Conservation (phyloP, 768 basidiomycete species). For the Trametes sanguinea region DNA sequence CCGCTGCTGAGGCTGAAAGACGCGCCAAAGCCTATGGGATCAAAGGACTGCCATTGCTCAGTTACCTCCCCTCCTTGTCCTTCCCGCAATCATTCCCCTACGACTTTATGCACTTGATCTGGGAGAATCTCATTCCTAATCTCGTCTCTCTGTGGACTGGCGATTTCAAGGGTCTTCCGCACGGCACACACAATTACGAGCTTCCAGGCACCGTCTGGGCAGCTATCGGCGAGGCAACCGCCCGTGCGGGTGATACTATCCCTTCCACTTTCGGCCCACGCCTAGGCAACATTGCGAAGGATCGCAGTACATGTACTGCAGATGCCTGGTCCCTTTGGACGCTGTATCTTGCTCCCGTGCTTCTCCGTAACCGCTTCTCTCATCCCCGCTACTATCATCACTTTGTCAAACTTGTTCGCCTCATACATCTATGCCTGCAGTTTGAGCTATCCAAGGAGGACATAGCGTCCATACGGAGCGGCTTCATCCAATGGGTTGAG, state of each 20-base stretch:
- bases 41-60: constrained; percentile 35
- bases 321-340: constrained; percentile 46
- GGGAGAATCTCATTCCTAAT: constrained; percentile 46
- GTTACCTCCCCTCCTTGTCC: constrained; percentile 33
- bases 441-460: constrained; percentile 35
- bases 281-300: constrained; percentile 36
- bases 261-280: constrained; percentile 41
- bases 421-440: constrained; percentile 41
- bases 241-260: constrained; percentile 36
- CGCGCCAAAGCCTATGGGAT: constrained; percentile 25
- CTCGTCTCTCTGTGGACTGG: constrained; percentile 46
- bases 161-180: constrained; percentile 41
- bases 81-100: constrained; percentile 45
- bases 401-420: constrained; percentile 41
- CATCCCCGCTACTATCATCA: constrained; percentile 41
- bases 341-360: constrained; percentile 40
- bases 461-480: constrained; percentile 30
- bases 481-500: constrained; percentile 40
- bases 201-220: constrained; percentile 40
- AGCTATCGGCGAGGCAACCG: constrained; percentile 38
- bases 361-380: constrained; percentile 38
- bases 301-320: constrained; percentile 34
- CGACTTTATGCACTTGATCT: constrained; percentile 54
- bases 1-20: constrained; percentile 4
- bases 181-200: constrained; percentile 32